A percentile compares a stretch with the other conserved stretches of the same genome.
Conservation (phyloP, 2,329 filamentous ascomycete species). For the Pyricularia pennisetigena region DNA sequence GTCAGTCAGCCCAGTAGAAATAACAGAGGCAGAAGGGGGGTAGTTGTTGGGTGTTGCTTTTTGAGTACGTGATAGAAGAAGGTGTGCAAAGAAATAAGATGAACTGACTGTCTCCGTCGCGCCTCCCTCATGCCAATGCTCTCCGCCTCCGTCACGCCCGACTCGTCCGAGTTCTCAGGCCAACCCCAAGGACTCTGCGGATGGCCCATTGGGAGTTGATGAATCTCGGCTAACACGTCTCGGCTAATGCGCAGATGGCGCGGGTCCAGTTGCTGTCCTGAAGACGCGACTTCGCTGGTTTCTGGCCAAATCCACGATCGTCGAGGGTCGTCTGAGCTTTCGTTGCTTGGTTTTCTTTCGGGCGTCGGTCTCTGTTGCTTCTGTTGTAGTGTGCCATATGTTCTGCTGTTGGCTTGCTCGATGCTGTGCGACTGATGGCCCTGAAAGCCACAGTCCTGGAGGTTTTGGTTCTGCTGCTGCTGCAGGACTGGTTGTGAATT, state of each 20-base stretch:
- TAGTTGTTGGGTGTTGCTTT: not conserved
- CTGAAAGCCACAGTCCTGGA: not conserved
- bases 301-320: conserved; percentile 1
- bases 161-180: conserved; percentile 1
- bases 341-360: not conserved
- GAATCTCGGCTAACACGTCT: not conserved
- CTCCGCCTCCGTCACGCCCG: not conserved
- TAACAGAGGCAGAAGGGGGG: not conserved
- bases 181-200: not conserved
- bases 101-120: not conserved
- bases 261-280: not conserved
- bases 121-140: not conserved
- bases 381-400: not conserved
- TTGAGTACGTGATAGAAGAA: not conserved
- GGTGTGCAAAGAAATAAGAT: not conserved
- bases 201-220: not conserved
- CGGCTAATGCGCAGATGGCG: not conserved
- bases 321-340: not conserved
- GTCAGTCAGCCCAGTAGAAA: too few species aligned
- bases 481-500: not conserved
- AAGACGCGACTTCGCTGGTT: not conserved
- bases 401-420: not conserved
- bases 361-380: not conserved
- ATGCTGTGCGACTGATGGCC: not conserved
- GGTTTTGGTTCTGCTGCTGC: not conserved